phyloP scores from a whole-genome alignment of 345 rosid species.

The Dimocarpus longan region DNA sequence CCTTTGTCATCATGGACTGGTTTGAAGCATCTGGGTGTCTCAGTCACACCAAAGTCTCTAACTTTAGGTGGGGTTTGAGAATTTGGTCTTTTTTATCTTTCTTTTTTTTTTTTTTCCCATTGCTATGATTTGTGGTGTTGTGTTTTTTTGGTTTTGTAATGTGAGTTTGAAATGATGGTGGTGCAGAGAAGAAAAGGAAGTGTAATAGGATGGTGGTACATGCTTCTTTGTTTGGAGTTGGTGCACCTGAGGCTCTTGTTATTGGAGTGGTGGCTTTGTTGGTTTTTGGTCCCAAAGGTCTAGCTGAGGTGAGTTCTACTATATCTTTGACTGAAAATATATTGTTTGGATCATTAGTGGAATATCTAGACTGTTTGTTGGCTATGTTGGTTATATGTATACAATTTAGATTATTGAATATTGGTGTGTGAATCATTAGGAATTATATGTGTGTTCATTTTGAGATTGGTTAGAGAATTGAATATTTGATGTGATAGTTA shows the following conservation, averaged over 20 bases:
- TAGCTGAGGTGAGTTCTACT: conserved; percentile 77
- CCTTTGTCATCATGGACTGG: conserved; percentile 68
- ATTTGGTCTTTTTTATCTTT: too few species aligned
- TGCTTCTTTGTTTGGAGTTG: conserved; percentile 95
- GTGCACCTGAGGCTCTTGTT: conserved; percentile 98
- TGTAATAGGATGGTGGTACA: conserved; percentile 44
- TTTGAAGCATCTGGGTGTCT: conserved; percentile 67
- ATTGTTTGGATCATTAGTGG: neutral
- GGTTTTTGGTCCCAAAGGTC: conserved; percentile 99
- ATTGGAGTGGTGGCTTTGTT: conserved; percentile 97
- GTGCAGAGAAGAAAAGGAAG: conserved; percentile 59
- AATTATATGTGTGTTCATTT: too few species aligned
- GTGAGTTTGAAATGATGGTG: conserved; percentile 23
- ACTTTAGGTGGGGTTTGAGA: conserved; percentile 43
- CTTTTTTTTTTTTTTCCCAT: neutral
- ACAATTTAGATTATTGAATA: neutral
- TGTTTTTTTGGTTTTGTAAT: neutral
- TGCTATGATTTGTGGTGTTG: neutral
- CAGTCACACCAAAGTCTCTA: conserved; percentile 47
- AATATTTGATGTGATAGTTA: neutral
- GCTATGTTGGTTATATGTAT: neutral
- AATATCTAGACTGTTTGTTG: neutral
- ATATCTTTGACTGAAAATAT: neutral
- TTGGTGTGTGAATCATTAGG: neutral
- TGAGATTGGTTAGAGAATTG: neutral